phyloP scores from a whole-genome alignment of 2,329 filamentous ascomycete species.

The Myriosclerotinia duriaeana region DNA sequence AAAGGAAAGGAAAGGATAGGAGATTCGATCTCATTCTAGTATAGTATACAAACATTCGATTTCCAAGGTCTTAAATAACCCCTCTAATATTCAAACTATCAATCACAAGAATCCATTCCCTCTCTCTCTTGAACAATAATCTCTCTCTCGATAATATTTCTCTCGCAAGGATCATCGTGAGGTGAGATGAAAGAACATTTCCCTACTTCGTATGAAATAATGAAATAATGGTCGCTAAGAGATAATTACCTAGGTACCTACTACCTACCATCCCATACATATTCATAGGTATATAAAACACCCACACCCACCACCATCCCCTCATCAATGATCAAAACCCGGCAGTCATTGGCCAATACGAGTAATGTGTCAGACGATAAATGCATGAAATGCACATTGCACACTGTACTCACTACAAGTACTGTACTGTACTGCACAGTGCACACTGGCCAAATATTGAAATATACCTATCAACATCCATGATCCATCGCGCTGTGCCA shows the following conservation, averaged over 20 bases:
- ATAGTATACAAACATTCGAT: not conserved
- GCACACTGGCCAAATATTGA: not conserved
- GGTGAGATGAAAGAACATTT: not conserved
- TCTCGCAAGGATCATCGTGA: not conserved
- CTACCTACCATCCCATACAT: constrained; percentile 5
- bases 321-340: not conserved
- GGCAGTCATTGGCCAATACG: constrained; percentile 11
- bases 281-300: not conserved
- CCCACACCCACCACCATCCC: not conserved
- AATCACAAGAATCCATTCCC: constrained; percentile 1
- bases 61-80: not conserved
- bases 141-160: not conserved
- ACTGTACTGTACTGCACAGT: not conserved
- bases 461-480: constrained; percentile 11
- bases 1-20: not conserved
- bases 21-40: constrained; percentile 1
- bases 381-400: constrained; percentile 1
- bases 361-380: constrained; percentile 16
- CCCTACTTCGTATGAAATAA: too few relatives aligned
- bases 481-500: too few relatives aligned
- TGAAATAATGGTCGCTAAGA: constrained; percentile 4
- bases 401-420: too few relatives aligned
- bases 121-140: not conserved
- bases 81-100: constrained; percentile 15
- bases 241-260: too few relatives aligned